Percentiles rank a stretch among this genome's conserved stretches.
Evolutionary conservation across 2,329 filamentous ascomycete species (phyloP).

Genomic region (Aspergillus brasiliensis): DNA sequence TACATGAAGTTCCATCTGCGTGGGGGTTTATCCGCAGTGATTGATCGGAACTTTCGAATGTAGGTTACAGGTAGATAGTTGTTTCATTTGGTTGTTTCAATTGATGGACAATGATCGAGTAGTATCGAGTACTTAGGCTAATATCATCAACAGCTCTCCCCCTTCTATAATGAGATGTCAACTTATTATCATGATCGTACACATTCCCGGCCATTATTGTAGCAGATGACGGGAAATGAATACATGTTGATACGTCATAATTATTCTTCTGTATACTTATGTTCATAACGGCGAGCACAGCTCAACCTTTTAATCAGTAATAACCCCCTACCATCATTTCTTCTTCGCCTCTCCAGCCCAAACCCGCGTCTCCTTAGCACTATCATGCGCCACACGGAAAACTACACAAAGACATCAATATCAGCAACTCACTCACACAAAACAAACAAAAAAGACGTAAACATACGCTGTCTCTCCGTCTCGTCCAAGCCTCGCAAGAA

Average conservation of each 20-base stretch:
- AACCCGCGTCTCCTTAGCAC: slow-evolving; percentile 67
- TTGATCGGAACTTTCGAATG: neutral
- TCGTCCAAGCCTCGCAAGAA: slow-evolving; percentile 89
- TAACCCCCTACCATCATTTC: slow-evolving; percentile 25
- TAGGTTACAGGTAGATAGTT: neutral
- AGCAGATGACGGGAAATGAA: too few relatives aligned
- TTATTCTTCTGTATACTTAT: neutral
- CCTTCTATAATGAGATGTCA: too few relatives aligned
- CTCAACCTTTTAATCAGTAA: slow-evolving; percentile 17
- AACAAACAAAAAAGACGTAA: neutral
- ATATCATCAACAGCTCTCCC: too few relatives aligned
- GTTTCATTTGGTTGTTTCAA: neutral
- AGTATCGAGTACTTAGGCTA: too few relatives aligned
- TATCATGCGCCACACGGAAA: slow-evolving; percentile 74
- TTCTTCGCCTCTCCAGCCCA: slow-evolving; percentile 68
- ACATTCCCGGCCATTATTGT: too few relatives aligned
- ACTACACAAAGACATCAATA: slow-evolving; percentile 45
- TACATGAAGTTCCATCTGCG: neutral
- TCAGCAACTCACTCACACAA: slow-evolving; percentile 1
- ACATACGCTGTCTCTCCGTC: slow-evolving; percentile 70
- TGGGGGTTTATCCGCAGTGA: neutral
- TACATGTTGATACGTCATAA: neutral
- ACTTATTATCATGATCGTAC: too few relatives aligned
- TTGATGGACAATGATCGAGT: neutral
- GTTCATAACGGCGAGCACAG: slow-evolving; percentile 28